Evolutionary conservation across 1,284 basidiomycete genomes (phyloP), one percentile per base, ranked within the genome.

Genomic region (Ceratobasidium sp.): DNA sequence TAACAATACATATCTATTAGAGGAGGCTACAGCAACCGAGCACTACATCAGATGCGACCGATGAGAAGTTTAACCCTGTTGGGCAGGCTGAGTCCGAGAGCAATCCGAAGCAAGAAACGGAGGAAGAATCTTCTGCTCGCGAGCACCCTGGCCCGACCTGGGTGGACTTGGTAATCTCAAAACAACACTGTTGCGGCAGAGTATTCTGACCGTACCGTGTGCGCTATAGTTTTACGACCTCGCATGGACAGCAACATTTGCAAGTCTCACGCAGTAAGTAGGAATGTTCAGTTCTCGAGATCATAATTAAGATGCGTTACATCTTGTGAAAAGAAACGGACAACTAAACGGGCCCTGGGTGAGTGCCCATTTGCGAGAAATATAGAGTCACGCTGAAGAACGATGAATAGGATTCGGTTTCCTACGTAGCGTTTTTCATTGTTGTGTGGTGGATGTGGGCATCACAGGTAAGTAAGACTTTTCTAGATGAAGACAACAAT

Each of bases 391-490:
- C 11, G 11, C 17, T 29, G 33, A 27, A 45, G 44, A 3, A 15
- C 11, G 24, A 45, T 44, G 17, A n/a, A n/a, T 22, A 67, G 64
- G 64, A 67, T n/a, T 33, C 51, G 2, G 33, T 54, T 8, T 69
- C 65, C 9, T 69, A 69, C 27, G n/a, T 31, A 14, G 33, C 36
- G 9, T 69, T 69, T 56, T 69, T 69, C 24, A 53, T 44, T n/a
- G 36, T 45, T 15, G 65, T 69, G 27, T 56, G 50, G 65, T 69
- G 65, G 65, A 51, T 69, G 36, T 69, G 65, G 65, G 36, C 51
- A n/a, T 56, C 65, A 22, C 65, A 69, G 36, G 65, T 69, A 56
- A 36, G 24, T 24, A 5, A 29, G 8, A 41, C 15, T 29, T 11
- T 41, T 41, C 36, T 41, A 41, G 36, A 4, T 5, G 36, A 4